Base-by-base conservation (phyloP, 2,329 filamentous ascomycete genomes). In the Domatiomyces catenatus region DNA sequence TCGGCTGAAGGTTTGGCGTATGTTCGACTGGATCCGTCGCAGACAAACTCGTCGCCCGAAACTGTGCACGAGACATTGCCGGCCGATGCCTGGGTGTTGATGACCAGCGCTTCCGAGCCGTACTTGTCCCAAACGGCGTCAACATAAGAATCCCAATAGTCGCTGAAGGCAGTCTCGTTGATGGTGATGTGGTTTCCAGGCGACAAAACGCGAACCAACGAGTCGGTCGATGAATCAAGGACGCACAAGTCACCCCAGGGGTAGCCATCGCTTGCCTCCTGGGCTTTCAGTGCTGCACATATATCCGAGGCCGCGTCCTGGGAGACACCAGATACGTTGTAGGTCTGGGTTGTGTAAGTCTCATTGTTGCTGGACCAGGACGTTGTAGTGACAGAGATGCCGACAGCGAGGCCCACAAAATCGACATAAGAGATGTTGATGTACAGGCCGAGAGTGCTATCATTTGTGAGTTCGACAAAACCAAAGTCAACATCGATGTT, bases 81-180 rank as follows among this genome's bases (percentile, higher is more conserved):
- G 71, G 73, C 76, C 47, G 65, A 62, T 46, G 65, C 68, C 62
- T 79, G 76, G 12, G 76, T 79, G 64, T 78, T 70, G 62, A 80
- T 62, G 8, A 64, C 69, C 36, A 80, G 67, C 48, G 71, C 63
- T 42, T 63, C 57, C 12, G 55, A 57, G 39, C 62, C 46, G 65
- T 78, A 79, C 59, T 71, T 70, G 39, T 61, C 54, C 75, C 75
- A 80, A 5, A 75, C 75, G 42, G 66, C 59, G 60, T 75, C 64
- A 46, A 79, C 69, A 58, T 77, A 74, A 15, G 66, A 45, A 39
- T 68, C 58, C 60, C 69, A 80, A 64, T 79, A 79, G 51, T 66
- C 67, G 17, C 64, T 51, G 57, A 80, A 75, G 5, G 77, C 65
- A 19, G 58, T 61, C 22, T 61, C 62, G 58, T 72, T 60, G 55